These are phyloP conservation scores for Xylaria sp. DNA, from an alignment of 2,329 filamentous ascomycete genomes.

Conservation along the genomic window DNA sequence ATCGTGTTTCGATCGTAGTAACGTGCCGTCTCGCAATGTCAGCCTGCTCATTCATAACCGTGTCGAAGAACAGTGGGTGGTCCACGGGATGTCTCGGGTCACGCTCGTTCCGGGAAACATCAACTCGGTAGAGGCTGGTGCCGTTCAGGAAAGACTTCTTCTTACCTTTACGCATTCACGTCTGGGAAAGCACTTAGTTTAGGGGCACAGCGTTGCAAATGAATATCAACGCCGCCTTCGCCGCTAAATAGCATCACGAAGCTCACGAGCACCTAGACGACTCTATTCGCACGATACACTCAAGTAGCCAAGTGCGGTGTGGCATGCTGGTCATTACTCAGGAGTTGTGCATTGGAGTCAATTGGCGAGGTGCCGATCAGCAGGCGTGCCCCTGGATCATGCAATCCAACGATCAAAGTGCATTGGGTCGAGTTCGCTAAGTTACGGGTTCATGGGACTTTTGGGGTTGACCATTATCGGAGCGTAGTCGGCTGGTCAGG, in stretches of 20 bases:
- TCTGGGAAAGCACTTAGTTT: neutral
- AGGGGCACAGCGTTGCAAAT: neutral
- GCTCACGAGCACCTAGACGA: neutral
- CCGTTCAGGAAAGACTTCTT: neutral
- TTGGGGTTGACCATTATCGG: neutral
- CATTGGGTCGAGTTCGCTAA: neutral
- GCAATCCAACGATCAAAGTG: neutral
- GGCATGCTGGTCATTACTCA: neutral
- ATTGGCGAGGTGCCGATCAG: neutral
- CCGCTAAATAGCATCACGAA: neutral
- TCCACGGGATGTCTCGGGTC: neutral
- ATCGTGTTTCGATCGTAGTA: neutral
- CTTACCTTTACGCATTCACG: neutral
- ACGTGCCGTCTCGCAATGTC: constrained; percentile 3
- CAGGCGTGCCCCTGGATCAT: neutral
- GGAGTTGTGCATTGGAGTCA: neutral
- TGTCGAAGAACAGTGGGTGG: neutral
- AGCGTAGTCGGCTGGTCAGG: neutral
- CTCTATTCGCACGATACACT: neutral
- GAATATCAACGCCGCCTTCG: neutral
- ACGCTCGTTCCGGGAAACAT: neutral
- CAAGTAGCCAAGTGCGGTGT: neutral
- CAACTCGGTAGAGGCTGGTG: neutral
- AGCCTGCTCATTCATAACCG: neutral
- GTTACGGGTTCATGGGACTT: neutral